Percentiles rank a stretch among this genome's conserved stretches.
phyloP scores from a whole-genome alignment of 2,329 filamentous ascomycete genomes.

The Colletotrichum musae region DNA sequence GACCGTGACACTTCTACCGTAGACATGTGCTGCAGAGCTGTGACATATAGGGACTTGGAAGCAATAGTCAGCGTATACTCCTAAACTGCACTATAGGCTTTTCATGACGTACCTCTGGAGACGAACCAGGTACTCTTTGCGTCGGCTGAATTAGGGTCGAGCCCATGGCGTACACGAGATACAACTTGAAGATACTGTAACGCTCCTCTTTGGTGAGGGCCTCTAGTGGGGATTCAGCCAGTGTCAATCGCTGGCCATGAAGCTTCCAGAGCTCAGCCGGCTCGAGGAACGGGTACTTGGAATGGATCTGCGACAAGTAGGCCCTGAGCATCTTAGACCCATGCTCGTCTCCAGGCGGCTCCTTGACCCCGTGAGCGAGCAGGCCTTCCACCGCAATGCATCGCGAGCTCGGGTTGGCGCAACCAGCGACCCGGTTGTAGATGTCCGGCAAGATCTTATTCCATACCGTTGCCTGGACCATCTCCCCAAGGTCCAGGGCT shows the following conservation, averaged over 20 bases:
- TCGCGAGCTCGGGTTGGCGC: conserved; percentile 16
- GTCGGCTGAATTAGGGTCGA: conserved; percentile 63
- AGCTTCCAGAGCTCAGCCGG: conserved; percentile 59
- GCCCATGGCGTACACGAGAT: conserved; percentile 67
- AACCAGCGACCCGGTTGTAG: conserved; percentile 24
- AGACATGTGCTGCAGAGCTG: conserved; percentile 63
- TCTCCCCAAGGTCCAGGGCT: conserved; percentile 64
- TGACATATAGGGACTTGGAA: conserved; percentile 59
- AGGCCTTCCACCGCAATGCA: conserved; percentile 57
- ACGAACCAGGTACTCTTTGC: conserved; percentile 53
- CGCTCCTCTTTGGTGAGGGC: conserved; percentile 44
- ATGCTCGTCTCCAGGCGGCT: conserved; percentile 62
- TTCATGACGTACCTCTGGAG: conserved; percentile 54
- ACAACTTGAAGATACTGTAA: conserved; percentile 65
- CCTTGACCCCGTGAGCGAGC: conserved; percentile 55
- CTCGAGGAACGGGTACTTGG: conserved; percentile 65
- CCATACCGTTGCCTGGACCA: conserved; percentile 69
- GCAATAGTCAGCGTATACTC: no score
- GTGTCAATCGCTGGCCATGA: conserved; percentile 56
- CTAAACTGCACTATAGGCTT: no score
- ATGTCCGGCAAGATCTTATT: conserved; percentile 60
- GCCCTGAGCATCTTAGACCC: conserved; percentile 59
- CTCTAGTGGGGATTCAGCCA: conserved; percentile 52
- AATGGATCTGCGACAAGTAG: conserved; percentile 62
- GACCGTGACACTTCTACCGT: conserved; percentile 63